Evolutionary conservation across 257 asterid genomes (phyloP), one percentile per base, ranked within the genome.

Genomic region (Anisodus acutangulus): DNA sequence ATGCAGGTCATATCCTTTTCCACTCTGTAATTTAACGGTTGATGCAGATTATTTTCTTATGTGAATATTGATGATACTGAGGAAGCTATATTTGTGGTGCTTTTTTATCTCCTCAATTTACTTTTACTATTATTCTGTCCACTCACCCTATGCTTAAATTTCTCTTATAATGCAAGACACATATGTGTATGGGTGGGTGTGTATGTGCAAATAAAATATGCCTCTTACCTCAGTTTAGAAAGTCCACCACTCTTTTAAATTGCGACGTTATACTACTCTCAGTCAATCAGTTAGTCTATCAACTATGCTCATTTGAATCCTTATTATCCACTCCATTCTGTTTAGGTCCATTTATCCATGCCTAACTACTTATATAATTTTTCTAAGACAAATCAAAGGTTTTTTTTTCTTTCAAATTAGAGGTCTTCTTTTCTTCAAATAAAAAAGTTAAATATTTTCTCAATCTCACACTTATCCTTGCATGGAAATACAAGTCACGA

Each of bases 1-100:
- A 60, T 31, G 90, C 98, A 95, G 98, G 98, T 94, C 97, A 95
- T 94, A 95, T 95, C 98, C 98, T 95, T 93, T 86, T 37, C 57
- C 72, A 60, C 83, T 51, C 74, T 31, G 15, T 53, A 68, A 53
- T 79, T 82, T 80, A 60, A 71, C 64, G 31, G 59, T 60, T 6
- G 54, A 49, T 83, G 55, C 43, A 76, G 63, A 83, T 80, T 9
- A 80, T 82, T 84, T 82, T 66, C 35, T 55, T 55, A 12, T 66
- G 60, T 67, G 79, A 66, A 70, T 66, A 49, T 54, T 37, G 86
- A 81, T 31, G 47, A 82, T 66, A 49, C 60, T 37, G 86, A 81
- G 47, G 47, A 82, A 82, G 67, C 31, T 66, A 67, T 51, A 66
- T 49, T 49, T 31, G 9, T 31, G 39, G n/a, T 8, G 3, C 66